Base-by-base conservation (phyloP, 2,329 filamentous ascomycete species). In the Cladosporium sp. region DNA sequence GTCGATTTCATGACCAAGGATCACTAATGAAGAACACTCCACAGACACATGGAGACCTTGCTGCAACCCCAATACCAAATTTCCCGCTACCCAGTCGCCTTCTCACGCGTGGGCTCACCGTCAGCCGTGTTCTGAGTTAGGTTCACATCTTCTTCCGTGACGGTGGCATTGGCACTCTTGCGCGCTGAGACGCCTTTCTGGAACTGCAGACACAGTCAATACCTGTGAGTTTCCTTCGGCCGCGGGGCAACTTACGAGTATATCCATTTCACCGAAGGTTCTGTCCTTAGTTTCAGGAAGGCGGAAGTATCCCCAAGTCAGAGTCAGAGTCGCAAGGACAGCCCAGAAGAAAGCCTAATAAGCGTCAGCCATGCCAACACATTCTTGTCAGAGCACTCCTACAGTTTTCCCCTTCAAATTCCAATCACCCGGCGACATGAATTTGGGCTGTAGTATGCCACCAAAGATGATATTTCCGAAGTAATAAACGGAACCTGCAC, bases 221-320 rank as follows among this genome's bases (percentile, higher is more conserved):
- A 13, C 27, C 18, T 11, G 38, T 7, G 13, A 33, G 27, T 15
- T 20, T 4, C 22, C 12, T 16, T 38, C 16, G n/a, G 12, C 6
- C 18, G 22, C 20, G 25, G 38, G 13, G 5, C 11, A 15, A 38
- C 45, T 39, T 16, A 67, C 68, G 62, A 69, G 59, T 4, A 65
- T 52, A 54, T 69, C 66, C 27, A 69, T 51, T 53, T 69, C 66
- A 30, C 66, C 65, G 50, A 62, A 68, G 8, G 67, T 66, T 7
- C 64, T 50, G 15, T 59, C 62, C 25, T 62, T 63, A 36, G 64
- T 68, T 52, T 69, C 67, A 4, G 67, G 67, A 9, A 69, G 53
- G 19, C 58, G 55, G 29, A 64, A 65, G 51, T 58, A 67, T 11
- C 60, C 61, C 60, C 64, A 66, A 1, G 62, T 32, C 20, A 66